Evolutionary conservation across 2,329 filamentous ascomycete genomes (phyloP), one percentile per base, ranked within the genome.

Genomic region (Elsinoe fawcettii): DNA sequence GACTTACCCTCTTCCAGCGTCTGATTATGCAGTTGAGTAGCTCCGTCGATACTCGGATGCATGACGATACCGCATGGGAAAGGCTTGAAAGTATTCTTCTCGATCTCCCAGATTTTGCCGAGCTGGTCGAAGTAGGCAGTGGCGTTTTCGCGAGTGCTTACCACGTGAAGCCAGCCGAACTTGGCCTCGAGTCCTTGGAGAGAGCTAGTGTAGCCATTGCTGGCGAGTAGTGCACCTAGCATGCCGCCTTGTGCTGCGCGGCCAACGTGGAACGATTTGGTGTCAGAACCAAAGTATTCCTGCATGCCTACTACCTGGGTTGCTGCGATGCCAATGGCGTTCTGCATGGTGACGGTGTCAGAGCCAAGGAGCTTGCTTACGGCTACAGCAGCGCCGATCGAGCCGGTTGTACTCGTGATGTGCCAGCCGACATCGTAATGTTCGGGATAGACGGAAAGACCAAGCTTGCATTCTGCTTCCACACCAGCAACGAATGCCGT

Each of bases 391-490:
- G 78, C 77, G 9, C 78, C 78, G 12, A 81, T 74, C 0, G 74
- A 75, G 2, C 79, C 79, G 0, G 76, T 75, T 0, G 76, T 77
- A 25, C 72, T 75, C 2, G 78, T 80, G 58, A 80, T 80, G 63
- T 81, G 78, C 77, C 79, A 82, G 14, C 79, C 79, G 3, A 77
- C 68, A 64, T 80, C 75, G 64, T 82, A 81, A 64, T 81, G 78
- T 41, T 75, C 69, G 0, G 78, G 78, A 69, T 73, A 80, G 11
- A 82, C 77, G 0, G 75, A 72, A 22, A 80, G 63, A 0, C 78
- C 78, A 3, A 78, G 64, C 65, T 80, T 79, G 61, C 78, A 80
- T 60, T 77, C 74, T 0, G 74, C 72, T 65, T 81, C 79, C 41
- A 81, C 74, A 9, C 78, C 79, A 0, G 74, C 75, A 1, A 77